These are phyloP conservation scores for Malus sieversii DNA, from an alignment of 306 rosid species.

Conservation along the genomic window DNA sequence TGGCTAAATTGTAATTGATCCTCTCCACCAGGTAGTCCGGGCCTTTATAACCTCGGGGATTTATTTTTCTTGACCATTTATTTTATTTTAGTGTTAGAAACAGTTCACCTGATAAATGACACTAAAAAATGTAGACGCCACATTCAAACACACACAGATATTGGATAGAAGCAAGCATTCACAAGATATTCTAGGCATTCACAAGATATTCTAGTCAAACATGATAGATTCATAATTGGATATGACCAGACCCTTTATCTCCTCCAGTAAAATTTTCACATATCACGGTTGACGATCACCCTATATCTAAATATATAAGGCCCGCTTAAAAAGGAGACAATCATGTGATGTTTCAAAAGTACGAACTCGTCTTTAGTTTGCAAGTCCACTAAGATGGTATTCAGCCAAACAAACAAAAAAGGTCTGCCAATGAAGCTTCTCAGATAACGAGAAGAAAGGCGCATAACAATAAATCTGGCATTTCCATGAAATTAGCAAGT, in stretches of 20 bases:
- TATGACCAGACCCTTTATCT: not conserved
- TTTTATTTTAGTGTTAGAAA: constrained; percentile 5
- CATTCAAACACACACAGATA: not conserved
- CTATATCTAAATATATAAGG: not conserved
- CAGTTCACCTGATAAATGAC: not conserved
- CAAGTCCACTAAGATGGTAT: not conserved
- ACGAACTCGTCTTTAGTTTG: constrained; percentile 6
- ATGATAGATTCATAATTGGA: not conserved
- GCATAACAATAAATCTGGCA: not conserved
- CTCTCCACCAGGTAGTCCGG: not conserved
- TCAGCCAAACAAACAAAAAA: not conserved
- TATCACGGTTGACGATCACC: not conserved
- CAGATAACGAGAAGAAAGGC: not conserved
- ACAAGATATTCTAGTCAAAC: not conserved
- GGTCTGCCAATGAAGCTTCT: not conserved
- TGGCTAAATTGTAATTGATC: constrained; percentile 9
- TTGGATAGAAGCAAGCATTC: not conserved
- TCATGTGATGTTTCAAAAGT: constrained; percentile 8
- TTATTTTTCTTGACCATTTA: constrained; percentile 5
- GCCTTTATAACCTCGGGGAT: constrained; percentile 10
- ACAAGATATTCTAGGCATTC: not conserved
- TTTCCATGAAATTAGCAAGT: constrained; percentile 14
- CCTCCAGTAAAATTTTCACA: not conserved
- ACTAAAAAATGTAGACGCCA: not conserved
- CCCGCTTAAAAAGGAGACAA: not conserved